Evolutionary conservation across 495 filamentous ascomycete genomes (phyloP), one percentile per base, ranked within the genome.

Genomic region (Xylaria curta): DNA sequence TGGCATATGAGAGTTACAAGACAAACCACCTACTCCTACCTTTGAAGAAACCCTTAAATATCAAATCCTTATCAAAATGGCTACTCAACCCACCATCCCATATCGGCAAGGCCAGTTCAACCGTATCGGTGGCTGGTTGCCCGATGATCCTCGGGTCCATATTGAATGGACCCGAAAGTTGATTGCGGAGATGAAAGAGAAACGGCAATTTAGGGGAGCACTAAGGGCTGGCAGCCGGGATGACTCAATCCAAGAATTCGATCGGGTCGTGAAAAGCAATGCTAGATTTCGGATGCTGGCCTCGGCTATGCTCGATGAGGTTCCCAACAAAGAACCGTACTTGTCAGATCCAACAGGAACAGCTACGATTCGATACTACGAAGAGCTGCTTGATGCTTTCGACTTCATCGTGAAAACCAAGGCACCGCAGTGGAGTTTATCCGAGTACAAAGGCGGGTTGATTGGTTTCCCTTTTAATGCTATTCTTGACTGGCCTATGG

Each of bases 401-500:
- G 86, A 87, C 66, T 76, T 84, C 49, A 84, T 90, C 2, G 73
- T 90, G 47, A 85, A 80, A 3, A 81, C 76, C 0, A 85, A 83
- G 2, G 88, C 88, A 0, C 79, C 83, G 56, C 86, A 84, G 44
- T 81, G 90, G 87, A 87, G 84, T 17, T 89, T 87, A 1, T 75
- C 81, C 0, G 82, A 72, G n/a, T 61, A 63, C 38, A 58, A 70
- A 5, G 31, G 47, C 19, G 75, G 61, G 24, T 44, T 70, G 61
- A 76, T 76, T 38, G 75, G 72, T 2, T 70, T 72, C 28, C 75
- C 75, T 8, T 72, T 76, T 67, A 86, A 87, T 66, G 87, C 87
- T 0, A 80, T 90, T 26, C 78, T 91, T 13, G 87, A 89, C 72
- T 90, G 87, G 86, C 87, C 87, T 0, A 89, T 90, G 88, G 86